Evolutionary conservation across 2,329 filamentous ascomycete genomes (phyloP).

Genomic region (Botrytis tulipae): DNA sequence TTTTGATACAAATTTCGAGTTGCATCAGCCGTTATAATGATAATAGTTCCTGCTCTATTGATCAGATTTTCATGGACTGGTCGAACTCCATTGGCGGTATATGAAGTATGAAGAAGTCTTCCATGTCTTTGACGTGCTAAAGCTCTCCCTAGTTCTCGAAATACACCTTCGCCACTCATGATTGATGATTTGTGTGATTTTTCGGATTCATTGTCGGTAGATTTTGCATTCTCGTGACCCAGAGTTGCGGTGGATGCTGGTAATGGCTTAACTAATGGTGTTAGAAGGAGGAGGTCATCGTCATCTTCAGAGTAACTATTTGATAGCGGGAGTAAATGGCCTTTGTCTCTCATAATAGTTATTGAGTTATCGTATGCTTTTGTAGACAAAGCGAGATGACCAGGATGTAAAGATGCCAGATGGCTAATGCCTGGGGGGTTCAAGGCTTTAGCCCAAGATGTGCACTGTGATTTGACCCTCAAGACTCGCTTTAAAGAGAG

Average conservation of each 20-base stretch:
- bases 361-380: constrained; percentile 91
- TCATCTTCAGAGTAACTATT: constrained; percentile 84
- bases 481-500: constrained; percentile 78
- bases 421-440: constrained; percentile 77
- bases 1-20: constrained; percentile 92
- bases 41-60: constrained; percentile 80
- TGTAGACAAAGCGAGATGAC: constrained; percentile 76
- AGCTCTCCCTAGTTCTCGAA: constrained; percentile 82
- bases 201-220: constrained; percentile 48
- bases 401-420: constrained; percentile 76
- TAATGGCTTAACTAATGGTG: constrained; percentile 86
- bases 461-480: constrained; percentile 78
- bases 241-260: constrained; percentile 79
- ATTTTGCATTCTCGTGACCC: constrained; percentile 50
- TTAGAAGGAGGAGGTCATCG: constrained; percentile 86
- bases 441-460: constrained; percentile 88
- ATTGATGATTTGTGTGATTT: constrained; percentile 58
- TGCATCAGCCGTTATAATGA: constrained; percentile 89
- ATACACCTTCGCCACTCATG: constrained; percentile 91
- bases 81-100: constrained; percentile 87
- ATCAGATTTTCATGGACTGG: constrained; percentile 94
- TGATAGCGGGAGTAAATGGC: constrained; percentile 77
- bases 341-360: constrained; percentile 86
- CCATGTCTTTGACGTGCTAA: constrained; percentile 84
- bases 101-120: constrained; percentile 88